Conservation (phyloP, 306 rosid species). For the Sophora flavescens region DNA sequence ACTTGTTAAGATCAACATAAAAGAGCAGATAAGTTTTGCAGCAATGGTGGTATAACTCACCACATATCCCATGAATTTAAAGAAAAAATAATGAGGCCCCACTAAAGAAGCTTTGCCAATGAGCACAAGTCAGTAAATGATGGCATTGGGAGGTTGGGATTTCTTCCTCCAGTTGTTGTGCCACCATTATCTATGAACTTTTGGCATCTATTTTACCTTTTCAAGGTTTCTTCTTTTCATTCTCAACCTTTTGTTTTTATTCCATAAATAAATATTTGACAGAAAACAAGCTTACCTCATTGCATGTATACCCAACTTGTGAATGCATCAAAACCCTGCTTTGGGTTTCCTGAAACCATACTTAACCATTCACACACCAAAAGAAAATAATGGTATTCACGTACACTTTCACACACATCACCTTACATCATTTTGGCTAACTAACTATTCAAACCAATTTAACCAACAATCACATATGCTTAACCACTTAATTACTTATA, state of each 20-base stretch:
- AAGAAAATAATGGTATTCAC: background rate
- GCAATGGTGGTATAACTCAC: constrained; percentile 7
- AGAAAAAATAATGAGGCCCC: too few relatives aligned
- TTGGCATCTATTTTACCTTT: constrained; percentile 14
- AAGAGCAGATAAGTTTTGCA: constrained; percentile 12
- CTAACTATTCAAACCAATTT: background rate
- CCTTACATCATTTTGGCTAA: background rate
- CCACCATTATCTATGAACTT: constrained; percentile 25
- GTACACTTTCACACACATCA: background rate
- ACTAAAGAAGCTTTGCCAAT: constrained; percentile 6
- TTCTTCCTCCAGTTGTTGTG: constrained; percentile 33
- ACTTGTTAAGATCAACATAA: constrained; percentile 1
- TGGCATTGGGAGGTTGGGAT: constrained; percentile 16
- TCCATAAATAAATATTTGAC: background rate
- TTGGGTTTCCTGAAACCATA: constrained; percentile 26
- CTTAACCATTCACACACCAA: constrained; percentile 1
- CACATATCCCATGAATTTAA: background rate
- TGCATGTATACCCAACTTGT: constrained; percentile 24
- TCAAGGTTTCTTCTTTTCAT: constrained; percentile 22
- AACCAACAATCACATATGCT: background rate
- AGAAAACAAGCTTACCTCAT: constrained; percentile 38
- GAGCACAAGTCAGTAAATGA: constrained; percentile 21
- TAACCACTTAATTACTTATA: constrained; percentile 17
- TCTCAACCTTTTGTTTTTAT: constrained; percentile 24
- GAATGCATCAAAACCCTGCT: constrained; percentile 17